phyloP scores from a whole-genome alignment of 306 rosid genomes.

The Delonix regia region DNA sequence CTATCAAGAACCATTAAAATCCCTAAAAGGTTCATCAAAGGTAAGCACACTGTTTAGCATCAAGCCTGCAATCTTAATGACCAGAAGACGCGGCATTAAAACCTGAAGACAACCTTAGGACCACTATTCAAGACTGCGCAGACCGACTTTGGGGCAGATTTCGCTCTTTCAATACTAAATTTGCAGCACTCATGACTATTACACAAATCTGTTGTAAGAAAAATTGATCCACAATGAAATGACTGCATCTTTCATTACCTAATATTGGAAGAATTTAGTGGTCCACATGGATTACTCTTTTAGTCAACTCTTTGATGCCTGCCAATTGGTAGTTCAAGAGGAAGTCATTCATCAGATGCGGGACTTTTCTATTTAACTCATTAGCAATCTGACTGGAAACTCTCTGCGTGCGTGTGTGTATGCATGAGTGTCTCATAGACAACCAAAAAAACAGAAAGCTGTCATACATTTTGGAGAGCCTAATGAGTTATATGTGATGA shows the following conservation, averaged over 20 bases:
- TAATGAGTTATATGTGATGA: constrained; percentile 14
- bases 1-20: not conserved
- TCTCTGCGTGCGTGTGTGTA: not conserved
- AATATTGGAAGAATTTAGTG: not conserved
- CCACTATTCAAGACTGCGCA: no score
- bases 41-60: not conserved
- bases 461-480: constrained; percentile 23
- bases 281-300: not conserved
- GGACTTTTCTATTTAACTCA: not conserved
- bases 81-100: no score
- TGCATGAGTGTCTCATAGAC: not conserved
- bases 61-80: not conserved
- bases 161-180: not conserved
- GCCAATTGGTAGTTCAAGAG: not conserved
- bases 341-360: not conserved
- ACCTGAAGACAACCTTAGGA: no score
- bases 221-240: not conserved
- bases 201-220: not conserved
- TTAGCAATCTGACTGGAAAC: not conserved
- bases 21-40: not conserved
- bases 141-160: not conserved
- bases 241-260: not conserved
- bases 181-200: not conserved
- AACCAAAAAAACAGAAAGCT: not conserved
- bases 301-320: not conserved